These are phyloP conservation scores for Saturnispora gosingensis DNA, from an alignment of 805 yeast genomes.

Conservation along the genomic window DNA sequence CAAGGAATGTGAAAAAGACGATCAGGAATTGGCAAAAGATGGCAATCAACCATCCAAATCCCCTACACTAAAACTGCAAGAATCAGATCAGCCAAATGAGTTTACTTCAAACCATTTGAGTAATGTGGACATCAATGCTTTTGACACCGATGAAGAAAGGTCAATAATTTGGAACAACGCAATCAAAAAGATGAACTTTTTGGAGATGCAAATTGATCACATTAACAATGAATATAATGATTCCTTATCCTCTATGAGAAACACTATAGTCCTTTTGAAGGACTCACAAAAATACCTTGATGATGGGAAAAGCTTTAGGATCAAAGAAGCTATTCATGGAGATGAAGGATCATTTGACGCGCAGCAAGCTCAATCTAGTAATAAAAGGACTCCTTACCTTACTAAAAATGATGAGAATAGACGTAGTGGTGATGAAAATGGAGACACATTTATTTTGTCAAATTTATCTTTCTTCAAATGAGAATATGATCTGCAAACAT, in stretches of 20 bases:
- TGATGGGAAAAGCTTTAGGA: background rate
- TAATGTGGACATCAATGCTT: background rate
- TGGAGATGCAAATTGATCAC: constrained; percentile 14
- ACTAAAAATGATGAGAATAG: background rate
- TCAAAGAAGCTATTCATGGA: constrained; percentile 2
- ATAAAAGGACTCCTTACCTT: background rate
- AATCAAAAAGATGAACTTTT: constrained; percentile 9
- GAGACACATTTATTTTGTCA: constrained; percentile 11
- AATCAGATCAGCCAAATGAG: background rate
- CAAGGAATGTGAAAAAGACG: background rate
- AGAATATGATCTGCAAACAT: background rate
- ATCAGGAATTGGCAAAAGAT: background rate
- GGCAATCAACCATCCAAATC: background rate
- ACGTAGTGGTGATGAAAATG: constrained; percentile 3
- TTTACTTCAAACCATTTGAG: background rate
- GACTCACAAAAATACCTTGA: constrained; percentile 16
- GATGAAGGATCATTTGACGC: background rate
- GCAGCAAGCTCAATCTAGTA: background rate
- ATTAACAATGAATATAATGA: constrained; percentile 14
- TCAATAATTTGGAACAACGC: constrained; percentile 1
- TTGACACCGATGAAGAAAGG: constrained; percentile 6
- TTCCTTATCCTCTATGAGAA: constrained; percentile 14
- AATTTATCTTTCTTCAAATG: constrained; percentile 10
- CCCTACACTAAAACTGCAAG: background rate
- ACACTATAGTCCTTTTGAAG: constrained; percentile 16